Evolutionary conservation across 768 basidiomycete species (phyloP).

Genomic region (Trametes sanguinea): DNA sequence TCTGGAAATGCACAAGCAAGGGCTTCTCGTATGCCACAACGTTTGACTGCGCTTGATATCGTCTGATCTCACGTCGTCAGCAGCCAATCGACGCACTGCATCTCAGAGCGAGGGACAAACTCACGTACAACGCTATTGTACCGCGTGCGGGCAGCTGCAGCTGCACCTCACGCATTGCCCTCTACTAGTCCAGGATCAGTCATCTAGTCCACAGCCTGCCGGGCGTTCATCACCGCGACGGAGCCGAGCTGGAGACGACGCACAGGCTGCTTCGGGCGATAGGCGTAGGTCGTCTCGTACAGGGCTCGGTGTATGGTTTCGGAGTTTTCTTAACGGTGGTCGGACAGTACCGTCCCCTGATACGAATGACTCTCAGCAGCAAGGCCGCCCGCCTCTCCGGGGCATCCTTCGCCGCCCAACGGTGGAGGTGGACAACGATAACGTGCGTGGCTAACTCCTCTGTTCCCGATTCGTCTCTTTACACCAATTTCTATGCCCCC

Average conservation of each 20-base stretch:
- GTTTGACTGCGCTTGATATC: background rate
- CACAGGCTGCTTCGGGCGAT: background rate
- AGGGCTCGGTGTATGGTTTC: background rate
- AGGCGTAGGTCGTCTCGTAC: background rate
- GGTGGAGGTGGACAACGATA: too few species aligned
- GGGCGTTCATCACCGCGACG: background rate
- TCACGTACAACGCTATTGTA: background rate
- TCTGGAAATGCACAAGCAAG: background rate
- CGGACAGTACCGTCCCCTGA: background rate
- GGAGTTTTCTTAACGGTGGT: background rate
- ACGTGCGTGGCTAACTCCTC: too few species aligned
- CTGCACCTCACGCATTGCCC: background rate
- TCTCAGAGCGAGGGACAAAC: background rate
- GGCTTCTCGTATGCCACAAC: background rate
- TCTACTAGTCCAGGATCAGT: background rate
- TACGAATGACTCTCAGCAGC: too few species aligned
- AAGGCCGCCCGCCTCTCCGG: too few species aligned
- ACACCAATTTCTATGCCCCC: too few species aligned
- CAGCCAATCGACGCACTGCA: background rate
- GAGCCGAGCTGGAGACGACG: background rate
- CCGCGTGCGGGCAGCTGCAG: background rate
- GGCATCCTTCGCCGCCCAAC: too few species aligned
- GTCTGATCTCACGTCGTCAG: background rate
- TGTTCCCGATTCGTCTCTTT: too few species aligned
- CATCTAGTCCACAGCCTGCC: background rate